Conservation (phyloP, 805 yeast species). For the Kluyveromyces aestuarii region DNA sequence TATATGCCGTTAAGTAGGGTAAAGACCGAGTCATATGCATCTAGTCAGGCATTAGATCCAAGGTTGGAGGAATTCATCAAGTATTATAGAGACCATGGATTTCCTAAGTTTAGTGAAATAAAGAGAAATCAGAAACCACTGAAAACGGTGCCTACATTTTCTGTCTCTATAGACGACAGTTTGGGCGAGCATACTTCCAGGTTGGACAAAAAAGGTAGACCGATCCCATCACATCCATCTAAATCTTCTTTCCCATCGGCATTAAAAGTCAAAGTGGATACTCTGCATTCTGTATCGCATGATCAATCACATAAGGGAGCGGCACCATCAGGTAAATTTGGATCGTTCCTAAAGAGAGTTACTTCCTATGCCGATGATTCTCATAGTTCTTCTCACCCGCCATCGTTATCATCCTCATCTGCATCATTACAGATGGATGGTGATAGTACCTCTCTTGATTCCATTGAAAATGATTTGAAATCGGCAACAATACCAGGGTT, state of each 20-base stretch:
- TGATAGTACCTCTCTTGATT: background rate
- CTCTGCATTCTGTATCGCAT: conserved; percentile 3
- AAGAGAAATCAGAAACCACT: background rate
- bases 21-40: conserved; percentile 13
- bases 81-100: conserved; percentile 27
- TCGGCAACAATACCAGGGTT: conserved; percentile 31
- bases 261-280: conserved; percentile 21
- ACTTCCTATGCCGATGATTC: conserved; percentile 19
- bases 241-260: conserved; percentile 42
- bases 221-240: conserved; percentile 44
- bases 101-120: conserved; percentile 11
- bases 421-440: background rate
- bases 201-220: conserved; percentile 35
- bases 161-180: background rate
- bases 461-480: background rate
- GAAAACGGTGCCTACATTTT: background rate
- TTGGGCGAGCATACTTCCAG: background rate
- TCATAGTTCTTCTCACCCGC: background rate
- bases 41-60: conserved; percentile 31
- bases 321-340: conserved; percentile 20
- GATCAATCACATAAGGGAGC: background rate
- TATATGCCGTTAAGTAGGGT: conserved; percentile 11
- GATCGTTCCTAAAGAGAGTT: conserved; percentile 27
- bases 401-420: conserved; percentile 6
- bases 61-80: conserved; percentile 39